Conservation (phyloP, 2,329 filamentous ascomycete genomes). For the Phoma sp. region DNA sequence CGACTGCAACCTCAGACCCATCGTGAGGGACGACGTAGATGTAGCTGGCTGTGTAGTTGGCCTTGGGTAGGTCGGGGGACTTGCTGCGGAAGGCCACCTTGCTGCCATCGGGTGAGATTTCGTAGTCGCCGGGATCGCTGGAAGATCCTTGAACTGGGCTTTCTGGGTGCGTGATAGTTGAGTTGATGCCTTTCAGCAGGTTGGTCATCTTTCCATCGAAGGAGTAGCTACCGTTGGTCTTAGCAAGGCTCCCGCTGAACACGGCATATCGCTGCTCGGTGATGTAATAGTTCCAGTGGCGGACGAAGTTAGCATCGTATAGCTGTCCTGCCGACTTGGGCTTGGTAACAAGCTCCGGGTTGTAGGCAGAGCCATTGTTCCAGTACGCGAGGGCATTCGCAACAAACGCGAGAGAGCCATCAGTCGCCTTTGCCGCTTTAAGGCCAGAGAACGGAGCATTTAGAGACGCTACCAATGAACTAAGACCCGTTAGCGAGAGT, state of each 20-base stretch:
- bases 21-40: slow-evolving; percentile 76
- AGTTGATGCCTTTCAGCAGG: slow-evolving; percentile 68
- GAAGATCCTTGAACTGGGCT: slow-evolving; percentile 75
- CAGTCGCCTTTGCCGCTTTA: slow-evolving; percentile 52
- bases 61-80: slow-evolving; percentile 73
- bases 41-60: slow-evolving; percentile 81
- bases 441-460: slow-evolving; percentile 59
- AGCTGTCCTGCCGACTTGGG: slow-evolving; percentile 70
- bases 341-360: slow-evolving; percentile 66
- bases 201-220: slow-evolving; percentile 48
- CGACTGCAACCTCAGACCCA: slow-evolving; percentile 58
- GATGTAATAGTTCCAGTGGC: slow-evolving; percentile 82
- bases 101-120: slow-evolving; percentile 71
- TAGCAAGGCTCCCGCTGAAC: slow-evolving; percentile 70
- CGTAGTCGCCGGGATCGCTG: slow-evolving; percentile 79
- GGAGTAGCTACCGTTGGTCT: slow-evolving; percentile 41
- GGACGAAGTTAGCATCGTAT: slow-evolving; percentile 77
- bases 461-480: slow-evolving; percentile 47
- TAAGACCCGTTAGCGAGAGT: slow-evolving; percentile 11
- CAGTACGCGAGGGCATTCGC: slow-evolving; percentile 67
- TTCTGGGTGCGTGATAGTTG: slow-evolving; percentile 61
- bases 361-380: slow-evolving; percentile 73
- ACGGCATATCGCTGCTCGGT: slow-evolving; percentile 73
- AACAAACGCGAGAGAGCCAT: slow-evolving; percentile 55
- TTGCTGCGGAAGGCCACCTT: slow-evolving; percentile 75